These are phyloP conservation scores for Cryptococcus sp. DNA, from an alignment of 1,284 basidiomycete species.

Conservation along the genomic window DNA sequence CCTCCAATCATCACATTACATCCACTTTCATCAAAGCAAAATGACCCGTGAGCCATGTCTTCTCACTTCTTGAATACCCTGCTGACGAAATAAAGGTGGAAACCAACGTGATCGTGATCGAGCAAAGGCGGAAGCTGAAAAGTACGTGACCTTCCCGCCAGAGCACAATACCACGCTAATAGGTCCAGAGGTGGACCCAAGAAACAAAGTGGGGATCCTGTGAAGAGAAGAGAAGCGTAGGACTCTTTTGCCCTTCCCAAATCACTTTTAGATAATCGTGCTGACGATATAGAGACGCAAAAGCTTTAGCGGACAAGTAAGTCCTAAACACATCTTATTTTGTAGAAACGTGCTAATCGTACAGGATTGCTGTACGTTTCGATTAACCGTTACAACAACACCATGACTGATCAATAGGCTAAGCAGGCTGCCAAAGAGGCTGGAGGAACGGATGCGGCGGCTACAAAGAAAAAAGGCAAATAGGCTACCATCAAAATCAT, in stretches of 20 bases:
- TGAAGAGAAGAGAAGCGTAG: not conserved
- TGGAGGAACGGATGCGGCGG: not conserved
- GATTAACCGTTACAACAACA: not conserved
- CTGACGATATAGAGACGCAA: not conserved
- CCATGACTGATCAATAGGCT: not conserved
- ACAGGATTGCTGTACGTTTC: not conserved
- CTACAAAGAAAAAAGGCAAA: not conserved
- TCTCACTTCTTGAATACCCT: too few relatives aligned
- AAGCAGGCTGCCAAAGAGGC: not conserved
- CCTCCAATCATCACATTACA: too few relatives aligned
- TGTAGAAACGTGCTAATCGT: not conserved
- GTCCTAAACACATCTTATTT: not conserved
- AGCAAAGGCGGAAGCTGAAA: not conserved
- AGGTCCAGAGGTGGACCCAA: not conserved
- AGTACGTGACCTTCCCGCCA: not conserved
- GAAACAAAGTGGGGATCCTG: not conserved
- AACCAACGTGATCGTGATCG: not conserved
- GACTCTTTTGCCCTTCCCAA: not conserved
- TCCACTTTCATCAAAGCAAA: too few relatives aligned
- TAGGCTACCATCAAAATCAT: too few relatives aligned
- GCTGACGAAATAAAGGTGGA: not conserved
- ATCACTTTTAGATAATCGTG: not conserved
- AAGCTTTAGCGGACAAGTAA: not conserved
- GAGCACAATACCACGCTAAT: not conserved
- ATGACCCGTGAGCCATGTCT: too few relatives aligned